These are phyloP conservation scores for Ilyonectria robusta DNA, from an alignment of 2,329 filamentous ascomycete genomes.

Conservation along the genomic window DNA sequence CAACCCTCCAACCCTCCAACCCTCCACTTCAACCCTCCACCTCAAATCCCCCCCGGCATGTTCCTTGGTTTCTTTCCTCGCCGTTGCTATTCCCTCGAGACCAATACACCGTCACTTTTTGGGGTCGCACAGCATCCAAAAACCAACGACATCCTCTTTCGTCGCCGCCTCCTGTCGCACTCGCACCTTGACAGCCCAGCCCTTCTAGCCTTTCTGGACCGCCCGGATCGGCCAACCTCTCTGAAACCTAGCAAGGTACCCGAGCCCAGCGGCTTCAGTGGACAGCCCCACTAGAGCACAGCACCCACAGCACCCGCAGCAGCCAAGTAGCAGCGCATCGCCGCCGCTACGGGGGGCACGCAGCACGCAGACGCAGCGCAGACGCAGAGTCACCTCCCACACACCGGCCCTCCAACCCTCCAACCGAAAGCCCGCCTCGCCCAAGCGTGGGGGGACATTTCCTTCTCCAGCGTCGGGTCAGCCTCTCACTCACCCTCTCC, in stretches of 20 bases:
- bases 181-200: background rate
- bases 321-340: slow-evolving; percentile 15
- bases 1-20: slow-evolving; percentile 7
- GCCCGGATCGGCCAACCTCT: background rate
- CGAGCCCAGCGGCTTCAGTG: slow-evolving; percentile 12
- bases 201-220: background rate
- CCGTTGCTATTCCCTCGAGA: slow-evolving; percentile 17
- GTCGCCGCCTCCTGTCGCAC: background rate
- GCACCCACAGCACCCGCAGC: slow-evolving; percentile 6
- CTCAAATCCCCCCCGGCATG: slow-evolving; percentile 14
- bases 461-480: slow-evolving; percentile 22
- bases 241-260: background rate
- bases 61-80: slow-evolving; percentile 20
- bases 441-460: slow-evolving; percentile 32
- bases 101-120: background rate
- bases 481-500: slow-evolving; percentile 38
- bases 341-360: slow-evolving; percentile 16
- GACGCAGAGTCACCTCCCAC: slow-evolving; percentile 9
- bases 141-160: background rate
- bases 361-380: slow-evolving; percentile 11
- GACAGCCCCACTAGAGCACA: slow-evolving; percentile 9
- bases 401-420: slow-evolving; percentile 15
- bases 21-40: slow-evolving; percentile 24
- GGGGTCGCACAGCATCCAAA: slow-evolving; percentile 6
- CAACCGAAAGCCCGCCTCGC: slow-evolving; percentile 24